Percentiles rank a stretch among this genome's conserved stretches.
phyloP scores from a whole-genome alignment of 129 eudicot genomes.

The Artemisia annua region DNA sequence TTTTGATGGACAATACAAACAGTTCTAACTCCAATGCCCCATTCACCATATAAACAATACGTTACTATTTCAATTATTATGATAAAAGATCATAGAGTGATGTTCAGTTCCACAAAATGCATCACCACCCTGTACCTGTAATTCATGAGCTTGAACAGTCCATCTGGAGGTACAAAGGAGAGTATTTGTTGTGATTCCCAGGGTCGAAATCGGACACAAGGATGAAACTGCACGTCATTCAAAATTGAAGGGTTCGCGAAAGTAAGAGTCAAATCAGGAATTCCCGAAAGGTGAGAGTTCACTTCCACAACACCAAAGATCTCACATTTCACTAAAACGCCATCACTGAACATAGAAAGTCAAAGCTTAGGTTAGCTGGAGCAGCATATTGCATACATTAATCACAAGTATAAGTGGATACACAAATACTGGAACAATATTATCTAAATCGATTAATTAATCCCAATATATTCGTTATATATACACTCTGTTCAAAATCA shows the following conservation, averaged over 20 bases:
- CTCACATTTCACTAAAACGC: conserved; percentile 86
- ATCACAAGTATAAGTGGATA: neutral
- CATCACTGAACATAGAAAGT: conserved; percentile 54
- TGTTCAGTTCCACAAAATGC: neutral
- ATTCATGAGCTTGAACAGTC: conserved; percentile 92
- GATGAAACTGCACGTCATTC: conserved; percentile 91
- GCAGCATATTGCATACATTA: neutral
- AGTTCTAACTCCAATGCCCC: too few relatives aligned
- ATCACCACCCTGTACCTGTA: conserved; percentile 60
- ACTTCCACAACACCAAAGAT: conserved; percentile 92
- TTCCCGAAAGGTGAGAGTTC: conserved; percentile 79
- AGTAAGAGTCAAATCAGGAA: conserved; percentile 91
- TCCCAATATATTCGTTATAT: too few relatives aligned
- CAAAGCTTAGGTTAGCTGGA: conserved; percentile 8
- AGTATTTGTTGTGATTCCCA: conserved; percentile 84
- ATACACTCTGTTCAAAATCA: too few relatives aligned
- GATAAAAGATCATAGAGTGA: neutral
- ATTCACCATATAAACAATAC: neutral
- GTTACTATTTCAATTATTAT: neutral
- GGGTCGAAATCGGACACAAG: conserved; percentile 91
- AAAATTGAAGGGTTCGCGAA: conserved; percentile 88
- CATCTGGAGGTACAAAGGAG: conserved; percentile 98
- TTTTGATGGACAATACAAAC: too few relatives aligned
- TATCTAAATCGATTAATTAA: neutral
- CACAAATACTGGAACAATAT: neutral